Base-by-base conservation (phyloP, 495 filamentous ascomycete species). In the Astrocystis sublimbata region DNA sequence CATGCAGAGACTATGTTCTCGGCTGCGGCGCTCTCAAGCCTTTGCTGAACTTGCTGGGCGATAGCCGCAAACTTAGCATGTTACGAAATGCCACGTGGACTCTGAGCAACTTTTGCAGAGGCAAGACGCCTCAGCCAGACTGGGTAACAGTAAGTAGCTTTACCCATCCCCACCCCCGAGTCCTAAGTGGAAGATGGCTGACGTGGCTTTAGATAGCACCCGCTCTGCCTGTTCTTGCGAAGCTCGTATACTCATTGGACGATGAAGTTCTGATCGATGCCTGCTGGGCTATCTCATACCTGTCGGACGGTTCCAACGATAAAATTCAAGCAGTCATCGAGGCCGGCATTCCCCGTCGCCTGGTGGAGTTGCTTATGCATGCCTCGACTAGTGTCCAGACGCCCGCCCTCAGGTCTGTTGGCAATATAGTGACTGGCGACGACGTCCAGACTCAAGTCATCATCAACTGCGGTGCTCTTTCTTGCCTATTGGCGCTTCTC, bases 271-370 rank as follows among this genome's bases (percentile, higher is more conserved):
- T 99, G 64, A 99, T 99, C 67, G 96, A 99, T 76, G 94, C 96
- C 47, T 99, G 96, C 85, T 99, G 96, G 96, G 96, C 96, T 54
- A 97, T 99, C 73, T 98, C 96, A 4, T 99, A 99, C 68, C 85
- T 99, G 41, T 98, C 96, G n/a, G 96, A 99, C 75, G 96, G 96
- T 19, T 88, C 92, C 64, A 99, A 99, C 72, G 96, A 99, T 68
- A 99, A 99, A 83, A 99, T 99, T 65, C 96, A 99, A 76, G 93
- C 96, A 46, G 96, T 99, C 42, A 98, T 99, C 71, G 96, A 98
- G 76, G 94, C 93, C 54, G 92, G 93, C 56, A 99, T 99, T 64
- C 96, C 96, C 62, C 93, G 96, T 64, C 92, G 96, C 51, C 86
- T 99, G 8, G 94, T 98, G 1, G 96, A 99, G 79, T 86, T 99